Evolutionary conservation across 306 rosid genomes (phyloP).

Genomic region (Citrullus colocynthis): DNA sequence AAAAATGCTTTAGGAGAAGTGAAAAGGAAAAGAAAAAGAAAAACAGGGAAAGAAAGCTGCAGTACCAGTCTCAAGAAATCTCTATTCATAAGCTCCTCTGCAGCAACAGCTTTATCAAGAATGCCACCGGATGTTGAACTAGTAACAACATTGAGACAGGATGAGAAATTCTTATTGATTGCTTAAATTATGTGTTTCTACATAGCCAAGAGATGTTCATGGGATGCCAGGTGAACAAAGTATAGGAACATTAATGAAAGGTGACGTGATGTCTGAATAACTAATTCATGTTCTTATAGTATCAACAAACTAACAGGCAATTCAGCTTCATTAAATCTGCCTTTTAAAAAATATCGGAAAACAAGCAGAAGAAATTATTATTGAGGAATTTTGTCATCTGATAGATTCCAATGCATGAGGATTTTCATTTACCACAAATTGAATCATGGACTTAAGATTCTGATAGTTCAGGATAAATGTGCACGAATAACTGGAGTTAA

Average conservation of each 20-base stretch:
- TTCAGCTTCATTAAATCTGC: background rate
- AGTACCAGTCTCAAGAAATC: conserved; percentile 82
- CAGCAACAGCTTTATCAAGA: conserved; percentile 77
- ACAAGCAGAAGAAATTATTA: background rate
- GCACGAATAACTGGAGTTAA: background rate
- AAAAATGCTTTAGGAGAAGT: background rate
- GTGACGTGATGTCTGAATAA: background rate
- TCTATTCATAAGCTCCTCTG: conserved; percentile 56
- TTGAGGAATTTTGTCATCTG: background rate
- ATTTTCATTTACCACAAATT: background rate
- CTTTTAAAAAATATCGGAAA: background rate
- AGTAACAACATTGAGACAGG: conserved; percentile 8
- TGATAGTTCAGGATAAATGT: background rate
- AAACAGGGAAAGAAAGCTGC: background rate
- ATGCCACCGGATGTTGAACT: conserved; percentile 74
- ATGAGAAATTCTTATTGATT: background rate
- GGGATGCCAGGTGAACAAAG: background rate
- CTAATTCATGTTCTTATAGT: background rate
- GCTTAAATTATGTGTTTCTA: background rate
- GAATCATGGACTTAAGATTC: background rate
- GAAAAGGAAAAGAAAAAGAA: background rate
- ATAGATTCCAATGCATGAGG: background rate
- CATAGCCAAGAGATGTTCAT: background rate
- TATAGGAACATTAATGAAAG: background rate
- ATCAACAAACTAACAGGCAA: background rate